Percentiles rank a stretch among this genome's conserved stretches.
Conservation (phyloP, 768 basidiomycete genomes). For the Termitomyces sp. region DNA sequence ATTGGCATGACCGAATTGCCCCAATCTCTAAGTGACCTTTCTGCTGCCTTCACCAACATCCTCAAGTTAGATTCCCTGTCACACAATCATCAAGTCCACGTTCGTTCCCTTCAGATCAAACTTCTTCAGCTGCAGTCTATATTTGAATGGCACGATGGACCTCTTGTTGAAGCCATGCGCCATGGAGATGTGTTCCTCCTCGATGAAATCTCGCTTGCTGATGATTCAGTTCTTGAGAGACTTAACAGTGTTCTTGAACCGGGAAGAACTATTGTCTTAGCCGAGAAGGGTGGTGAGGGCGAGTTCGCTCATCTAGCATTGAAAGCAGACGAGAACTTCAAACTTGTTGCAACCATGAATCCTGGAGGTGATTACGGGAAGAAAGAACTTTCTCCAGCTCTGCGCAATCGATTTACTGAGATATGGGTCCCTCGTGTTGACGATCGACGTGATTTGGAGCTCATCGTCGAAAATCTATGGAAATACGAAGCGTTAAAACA, state of each 20-base stretch:
- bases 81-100: constrained; percentile 21
- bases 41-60: constrained; percentile 20
- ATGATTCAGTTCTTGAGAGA: constrained; percentile 96
- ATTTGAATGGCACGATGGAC: constrained; percentile 97
- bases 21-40: constrained; percentile 24
- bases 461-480: constrained; percentile 79
- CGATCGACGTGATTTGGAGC: constrained; percentile 63
- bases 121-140: constrained; percentile 62
- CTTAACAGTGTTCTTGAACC: constrained; percentile 98
- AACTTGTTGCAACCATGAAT: constrained; percentile 97
- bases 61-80: constrained; percentile 28
- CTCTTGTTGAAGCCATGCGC: constrained; percentile 91
- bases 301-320: constrained; percentile 66
- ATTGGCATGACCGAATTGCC: constrained; percentile 31
- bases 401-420: constrained; percentile 97
- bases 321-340: constrained; percentile 65
- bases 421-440: constrained; percentile 95
- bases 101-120: constrained; percentile 41
- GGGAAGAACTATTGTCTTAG: constrained; percentile 81
- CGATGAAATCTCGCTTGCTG: constrained; percentile 96
- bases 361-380: constrained; percentile 99
- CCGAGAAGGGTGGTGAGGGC: constrained; percentile 79
- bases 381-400: constrained; percentile 95
- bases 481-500: constrained; percentile 42
- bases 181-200: constrained; percentile 82